A percentile compares a stretch with the other conserved stretches of the same genome.
Evolutionary conservation across 2,329 filamentous ascomycete species (phyloP).

Genomic region (Botrytis deweyae): DNA sequence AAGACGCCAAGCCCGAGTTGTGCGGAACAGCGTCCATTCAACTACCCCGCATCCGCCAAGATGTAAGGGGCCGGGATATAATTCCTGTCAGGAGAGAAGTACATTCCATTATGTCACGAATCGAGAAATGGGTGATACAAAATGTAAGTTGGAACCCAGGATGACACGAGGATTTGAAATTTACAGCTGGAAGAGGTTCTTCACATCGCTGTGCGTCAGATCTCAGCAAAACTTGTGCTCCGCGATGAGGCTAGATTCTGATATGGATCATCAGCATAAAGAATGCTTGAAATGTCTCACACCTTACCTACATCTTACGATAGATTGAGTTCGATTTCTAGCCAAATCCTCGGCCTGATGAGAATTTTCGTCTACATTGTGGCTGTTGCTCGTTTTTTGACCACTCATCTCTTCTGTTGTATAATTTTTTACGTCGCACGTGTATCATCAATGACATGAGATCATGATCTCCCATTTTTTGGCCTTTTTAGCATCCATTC

Average conservation of each 20-base stretch:
- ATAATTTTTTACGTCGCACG: background rate
- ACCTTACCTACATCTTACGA: background rate
- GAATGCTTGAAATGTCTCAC: background rate
- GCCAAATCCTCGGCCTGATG: background rate
- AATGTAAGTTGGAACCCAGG: background rate
- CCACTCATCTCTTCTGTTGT: background rate
- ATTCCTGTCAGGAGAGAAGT: slow-evolving; percentile 7
- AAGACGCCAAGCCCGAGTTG: slow-evolving; percentile 17
- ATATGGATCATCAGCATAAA: slow-evolving; percentile 14
- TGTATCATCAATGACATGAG: background rate
- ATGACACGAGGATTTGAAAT: background rate
- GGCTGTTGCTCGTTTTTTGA: background rate
- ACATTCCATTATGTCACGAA: slow-evolving; percentile 14
- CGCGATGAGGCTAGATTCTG: slow-evolving; percentile 6
- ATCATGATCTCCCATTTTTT: background rate
- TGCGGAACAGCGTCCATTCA: slow-evolving; percentile 1
- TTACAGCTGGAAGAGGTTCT: slow-evolving; percentile 1
- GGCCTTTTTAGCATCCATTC: background rate
- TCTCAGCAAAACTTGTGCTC: background rate
- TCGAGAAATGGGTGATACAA: background rate
- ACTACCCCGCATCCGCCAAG: slow-evolving; percentile 17
- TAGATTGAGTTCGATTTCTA: background rate
- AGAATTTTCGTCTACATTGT: background rate
- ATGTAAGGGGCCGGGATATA: slow-evolving; percentile 6
- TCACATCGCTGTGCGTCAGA: background rate